These are phyloP conservation scores for Verticillium zaregamsianum DNA, from an alignment of 2,329 filamentous ascomycete species.

Conservation along the genomic window DNA sequence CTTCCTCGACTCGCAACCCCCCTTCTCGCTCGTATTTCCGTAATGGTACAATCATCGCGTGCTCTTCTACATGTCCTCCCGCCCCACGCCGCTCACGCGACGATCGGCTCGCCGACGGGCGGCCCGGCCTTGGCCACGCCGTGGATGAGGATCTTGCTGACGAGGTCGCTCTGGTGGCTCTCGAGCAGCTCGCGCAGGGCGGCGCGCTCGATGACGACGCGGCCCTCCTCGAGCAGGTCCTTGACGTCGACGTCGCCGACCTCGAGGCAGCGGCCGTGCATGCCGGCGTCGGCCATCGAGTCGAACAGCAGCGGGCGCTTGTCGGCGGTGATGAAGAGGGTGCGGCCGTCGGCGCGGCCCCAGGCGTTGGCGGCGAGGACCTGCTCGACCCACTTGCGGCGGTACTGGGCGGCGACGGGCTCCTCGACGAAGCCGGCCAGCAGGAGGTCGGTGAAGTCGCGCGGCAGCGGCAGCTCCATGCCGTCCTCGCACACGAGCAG, in stretches of 20 bases:
- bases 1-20: no score
- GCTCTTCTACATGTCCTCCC: not conserved
- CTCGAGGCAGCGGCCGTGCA: conserved; percentile 65
- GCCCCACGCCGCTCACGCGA: not conserved
- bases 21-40: no score
- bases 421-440: conserved; percentile 35
- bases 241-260: conserved; percentile 90
- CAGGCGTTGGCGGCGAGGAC: conserved; percentile 69
- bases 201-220: conserved; percentile 79
- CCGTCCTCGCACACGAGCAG: conserved; percentile 79
- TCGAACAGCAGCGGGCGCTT: conserved; percentile 59
- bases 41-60: no score
- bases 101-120: conserved; percentile 26
- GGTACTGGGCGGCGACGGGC: conserved; percentile 51
- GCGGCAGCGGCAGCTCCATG: conserved; percentile 60
- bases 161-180: conserved; percentile 66
- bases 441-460: conserved; percentile 41
- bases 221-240: conserved; percentile 79
- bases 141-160: conserved; percentile 40
- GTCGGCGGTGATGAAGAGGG: conserved; percentile 67
- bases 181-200: conserved; percentile 73
- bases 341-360: conserved; percentile 63
- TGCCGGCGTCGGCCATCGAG: conserved; percentile 59
- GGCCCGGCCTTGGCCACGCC: conserved; percentile 30
- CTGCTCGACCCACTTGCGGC: conserved; percentile 58